A percentile compares a stretch with the other conserved stretches of the same genome.
Conservation (phyloP, 1,139 yeast genomes). For the Nakaseomyces kungkrabaensis region DNA sequence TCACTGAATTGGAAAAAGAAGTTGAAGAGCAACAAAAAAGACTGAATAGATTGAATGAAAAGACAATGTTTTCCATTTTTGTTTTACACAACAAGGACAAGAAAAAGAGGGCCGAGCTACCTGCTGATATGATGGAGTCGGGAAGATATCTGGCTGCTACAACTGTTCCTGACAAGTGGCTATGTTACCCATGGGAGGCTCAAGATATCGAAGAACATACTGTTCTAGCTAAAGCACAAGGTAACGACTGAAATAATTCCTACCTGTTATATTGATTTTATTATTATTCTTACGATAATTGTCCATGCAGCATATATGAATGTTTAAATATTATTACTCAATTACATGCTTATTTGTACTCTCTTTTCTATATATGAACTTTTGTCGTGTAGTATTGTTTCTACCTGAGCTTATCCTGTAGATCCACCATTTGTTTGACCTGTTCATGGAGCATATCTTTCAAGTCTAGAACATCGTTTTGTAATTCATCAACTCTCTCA, state of each 20-base stretch:
- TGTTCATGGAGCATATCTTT: slow-evolving; percentile 75
- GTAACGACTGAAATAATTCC: slow-evolving; percentile 30
- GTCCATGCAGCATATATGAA: too few relatives aligned
- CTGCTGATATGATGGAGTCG: slow-evolving; percentile 36
- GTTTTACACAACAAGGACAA: slow-evolving; percentile 52
- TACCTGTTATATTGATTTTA: too few relatives aligned
- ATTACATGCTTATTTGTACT: too few relatives aligned
- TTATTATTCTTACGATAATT: too few relatives aligned
- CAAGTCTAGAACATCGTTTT: slow-evolving; percentile 80
- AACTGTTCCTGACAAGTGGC: slow-evolving; percentile 48
- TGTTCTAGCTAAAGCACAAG: slow-evolving; percentile 62
- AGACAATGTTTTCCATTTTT: slow-evolving; percentile 44
- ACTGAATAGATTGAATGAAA: slow-evolving; percentile 29
- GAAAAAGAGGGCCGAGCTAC: slow-evolving; percentile 45
- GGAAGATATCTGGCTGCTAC: slow-evolving; percentile 45
- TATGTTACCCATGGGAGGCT: slow-evolving; percentile 63
- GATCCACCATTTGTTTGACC: slow-evolving; percentile 73
- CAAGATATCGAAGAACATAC: slow-evolving; percentile 77
- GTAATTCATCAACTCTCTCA: slow-evolving; percentile 74
- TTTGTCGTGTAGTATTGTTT: not conserved
- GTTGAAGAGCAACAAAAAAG: slow-evolving; percentile 43
- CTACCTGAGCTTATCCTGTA: slow-evolving; percentile 35
- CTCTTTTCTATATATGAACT: too few relatives aligned
- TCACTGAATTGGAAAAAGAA: slow-evolving; percentile 78
- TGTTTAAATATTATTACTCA: too few relatives aligned